Evolutionary conservation across 306 rosid species (phyloP).

Genomic region (Ormosia semicastrata): DNA sequence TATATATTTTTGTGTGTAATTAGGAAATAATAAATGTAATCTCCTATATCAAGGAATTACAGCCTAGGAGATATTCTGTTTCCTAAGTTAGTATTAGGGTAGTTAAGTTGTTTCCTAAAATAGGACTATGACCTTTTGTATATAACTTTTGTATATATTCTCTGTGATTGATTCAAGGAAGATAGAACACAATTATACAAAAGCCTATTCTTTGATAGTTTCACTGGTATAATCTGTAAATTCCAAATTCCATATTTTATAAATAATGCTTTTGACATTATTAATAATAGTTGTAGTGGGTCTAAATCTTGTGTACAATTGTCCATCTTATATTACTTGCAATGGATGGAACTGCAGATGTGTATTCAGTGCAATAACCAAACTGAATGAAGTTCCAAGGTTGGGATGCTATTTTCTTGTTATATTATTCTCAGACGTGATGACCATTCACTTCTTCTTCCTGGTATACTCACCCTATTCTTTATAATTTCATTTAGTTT

Average conservation of each 20-base stretch:
- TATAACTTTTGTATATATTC: too few species aligned
- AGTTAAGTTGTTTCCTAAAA: too few species aligned
- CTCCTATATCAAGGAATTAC: too few species aligned
- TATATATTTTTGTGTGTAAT: too few species aligned
- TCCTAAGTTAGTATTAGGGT: too few species aligned
- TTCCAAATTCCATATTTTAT: constrained; percentile 14
- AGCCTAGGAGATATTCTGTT: too few species aligned
- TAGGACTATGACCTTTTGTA: too few species aligned
- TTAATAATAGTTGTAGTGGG: background rate
- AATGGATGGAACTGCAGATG: constrained; percentile 58
- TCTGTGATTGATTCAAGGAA: too few species aligned
- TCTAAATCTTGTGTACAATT: background rate
- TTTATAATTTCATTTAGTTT: constrained; percentile 2
- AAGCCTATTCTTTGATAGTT: too few species aligned
- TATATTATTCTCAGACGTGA: constrained; percentile 66
- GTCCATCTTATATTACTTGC: constrained; percentile 16
- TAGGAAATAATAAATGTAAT: too few species aligned
- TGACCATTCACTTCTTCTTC: constrained; percentile 93
- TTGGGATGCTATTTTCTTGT: constrained; percentile 91
- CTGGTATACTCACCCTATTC: constrained; percentile 58
- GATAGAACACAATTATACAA: too few species aligned
- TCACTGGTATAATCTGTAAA: background rate
- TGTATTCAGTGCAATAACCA: constrained; percentile 82
- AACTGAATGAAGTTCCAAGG: constrained; percentile 72
- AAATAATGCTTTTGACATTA: constrained; percentile 7